Percentiles rank a stretch among this genome's conserved stretches.
Conservation (phyloP, 2,329 filamentous ascomycete species). For the Graphiopsis chlorocephala region DNA sequence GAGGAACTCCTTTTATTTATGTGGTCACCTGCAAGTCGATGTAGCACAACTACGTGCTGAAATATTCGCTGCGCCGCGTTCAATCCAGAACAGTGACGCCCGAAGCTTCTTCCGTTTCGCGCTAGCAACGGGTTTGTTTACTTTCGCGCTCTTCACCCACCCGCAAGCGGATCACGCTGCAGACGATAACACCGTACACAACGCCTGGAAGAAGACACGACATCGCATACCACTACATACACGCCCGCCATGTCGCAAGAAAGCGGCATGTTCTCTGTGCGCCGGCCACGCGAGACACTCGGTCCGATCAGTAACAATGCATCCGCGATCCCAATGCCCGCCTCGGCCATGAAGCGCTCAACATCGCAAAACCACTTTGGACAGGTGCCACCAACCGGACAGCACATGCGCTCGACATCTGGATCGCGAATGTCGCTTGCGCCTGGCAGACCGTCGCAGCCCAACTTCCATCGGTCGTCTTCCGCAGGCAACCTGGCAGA, state of each 20-base stretch:
- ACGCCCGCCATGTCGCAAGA: slow-evolving; percentile 73
- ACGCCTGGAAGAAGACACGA: neutral
- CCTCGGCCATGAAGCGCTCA: slow-evolving; percentile 90
- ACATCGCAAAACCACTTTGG: slow-evolving; percentile 70
- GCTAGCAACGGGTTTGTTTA: slow-evolving; percentile 7
- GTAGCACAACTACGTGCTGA: too few species aligned
- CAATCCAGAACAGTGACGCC: neutral
- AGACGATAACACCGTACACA: neutral
- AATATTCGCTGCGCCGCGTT: neutral
- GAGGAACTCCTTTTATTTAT: neutral
- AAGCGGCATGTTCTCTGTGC: slow-evolving; percentile 83
- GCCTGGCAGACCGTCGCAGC: slow-evolving; percentile 77
- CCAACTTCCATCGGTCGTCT: slow-evolving; percentile 79
- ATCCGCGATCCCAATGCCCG: slow-evolving; percentile 81
- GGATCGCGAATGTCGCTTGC: slow-evolving; percentile 83
- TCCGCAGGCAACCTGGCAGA: slow-evolving; percentile 77
- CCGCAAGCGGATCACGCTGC: neutral
- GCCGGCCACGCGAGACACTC: slow-evolving; percentile 89
- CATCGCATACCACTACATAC: neutral
- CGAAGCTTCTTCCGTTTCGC: neutral
- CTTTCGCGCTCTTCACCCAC: slow-evolving; percentile 6
- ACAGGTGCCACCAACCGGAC: slow-evolving; percentile 61
- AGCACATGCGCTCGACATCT: slow-evolving; percentile 79
- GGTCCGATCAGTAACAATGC: slow-evolving; percentile 74
- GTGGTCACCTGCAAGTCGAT: neutral